These are phyloP conservation scores for Tephrocybe sp. DNA, from an alignment of 768 basidiomycete genomes.

Conservation along the genomic window DNA sequence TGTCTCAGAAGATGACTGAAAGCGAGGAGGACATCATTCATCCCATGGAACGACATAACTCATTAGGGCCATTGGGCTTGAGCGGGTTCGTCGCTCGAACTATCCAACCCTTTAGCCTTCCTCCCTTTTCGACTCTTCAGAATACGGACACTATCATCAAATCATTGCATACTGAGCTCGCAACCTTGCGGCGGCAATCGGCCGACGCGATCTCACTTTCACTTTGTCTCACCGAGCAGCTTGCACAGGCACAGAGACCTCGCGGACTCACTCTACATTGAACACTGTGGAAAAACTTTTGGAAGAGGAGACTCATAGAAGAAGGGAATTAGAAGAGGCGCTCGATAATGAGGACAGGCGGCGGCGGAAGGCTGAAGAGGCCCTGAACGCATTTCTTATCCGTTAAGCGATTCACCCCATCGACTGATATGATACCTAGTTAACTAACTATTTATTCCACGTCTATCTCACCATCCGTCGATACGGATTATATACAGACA, in stretches of 20 bases:
- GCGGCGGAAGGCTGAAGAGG: conserved; percentile 51
- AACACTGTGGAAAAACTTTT: conserved; percentile 54
- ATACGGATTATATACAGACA: neutral
- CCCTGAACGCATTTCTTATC: conserved; percentile 31
- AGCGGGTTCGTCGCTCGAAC: conserved; percentile 30
- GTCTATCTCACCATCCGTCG: neutral
- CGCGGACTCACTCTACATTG: conserved; percentile 51
- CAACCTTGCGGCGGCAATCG: conserved; percentile 59
- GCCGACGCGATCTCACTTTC: conserved; percentile 67
- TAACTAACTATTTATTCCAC: neutral
- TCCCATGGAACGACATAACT: conserved; percentile 41
- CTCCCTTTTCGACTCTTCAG: conserved; percentile 38
- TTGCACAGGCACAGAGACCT: conserved; percentile 66
- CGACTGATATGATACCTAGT: neutral
- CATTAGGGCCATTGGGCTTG: conserved; percentile 28
- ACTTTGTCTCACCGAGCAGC: conserved; percentile 63
- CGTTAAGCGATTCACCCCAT: conserved; percentile 12
- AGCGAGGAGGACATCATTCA: conserved; percentile 64
- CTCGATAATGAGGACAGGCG: conserved; percentile 46
- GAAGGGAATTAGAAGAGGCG: conserved; percentile 56
- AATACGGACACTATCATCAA: conserved; percentile 48
- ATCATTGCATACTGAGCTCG: conserved; percentile 64
- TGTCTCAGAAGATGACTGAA: conserved; percentile 47
- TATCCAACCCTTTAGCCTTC: conserved; percentile 35
- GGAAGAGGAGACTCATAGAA: conserved; percentile 56